phyloP scores from a whole-genome alignment of 805 yeast genomes.

The Ogataea pini region DNA sequence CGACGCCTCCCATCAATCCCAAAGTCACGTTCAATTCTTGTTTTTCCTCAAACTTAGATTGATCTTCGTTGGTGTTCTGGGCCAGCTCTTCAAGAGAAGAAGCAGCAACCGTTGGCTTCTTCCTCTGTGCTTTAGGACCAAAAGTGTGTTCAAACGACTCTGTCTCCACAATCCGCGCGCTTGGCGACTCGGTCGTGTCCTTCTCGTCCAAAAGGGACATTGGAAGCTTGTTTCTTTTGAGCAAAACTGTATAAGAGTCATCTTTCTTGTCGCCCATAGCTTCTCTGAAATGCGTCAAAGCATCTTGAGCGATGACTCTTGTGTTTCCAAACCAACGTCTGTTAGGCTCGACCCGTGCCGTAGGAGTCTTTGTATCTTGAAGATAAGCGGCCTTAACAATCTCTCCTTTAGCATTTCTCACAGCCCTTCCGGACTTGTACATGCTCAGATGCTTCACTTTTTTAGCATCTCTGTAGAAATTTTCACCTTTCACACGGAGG shows the following conservation, averaged over 20 bases:
- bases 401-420: constrained; percentile 84
- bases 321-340: constrained; percentile 98
- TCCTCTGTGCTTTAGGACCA: constrained; percentile 94
- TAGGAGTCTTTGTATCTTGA: constrained; percentile 84
- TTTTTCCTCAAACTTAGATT: constrained; percentile 67
- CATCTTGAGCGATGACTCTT: constrained; percentile 96
- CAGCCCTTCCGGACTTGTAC: constrained; percentile 91
- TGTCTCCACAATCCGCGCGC: constrained; percentile 80
- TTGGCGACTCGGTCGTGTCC: constrained; percentile 73
- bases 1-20: constrained; percentile 75
- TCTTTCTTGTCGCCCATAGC: constrained; percentile 85
- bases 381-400: constrained; percentile 82
- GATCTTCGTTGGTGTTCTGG: constrained; percentile 53
- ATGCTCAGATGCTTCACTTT: constrained; percentile 85
- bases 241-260: constrained; percentile 81
- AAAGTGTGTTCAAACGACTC: constrained; percentile 80
- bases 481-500: constrained; percentile 93
- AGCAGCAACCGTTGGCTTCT: constrained; percentile 76
- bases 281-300: constrained; percentile 88
- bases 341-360: constrained; percentile 93
- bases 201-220: constrained; percentile 93
- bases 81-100: constrained; percentile 84
- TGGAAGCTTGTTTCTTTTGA: constrained; percentile 89
- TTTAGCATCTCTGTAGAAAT: constrained; percentile 92
- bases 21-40: constrained; percentile 71